Base-by-base conservation (phyloP, 768 basidiomycete species). In the Termitomyces sp. region DNA sequence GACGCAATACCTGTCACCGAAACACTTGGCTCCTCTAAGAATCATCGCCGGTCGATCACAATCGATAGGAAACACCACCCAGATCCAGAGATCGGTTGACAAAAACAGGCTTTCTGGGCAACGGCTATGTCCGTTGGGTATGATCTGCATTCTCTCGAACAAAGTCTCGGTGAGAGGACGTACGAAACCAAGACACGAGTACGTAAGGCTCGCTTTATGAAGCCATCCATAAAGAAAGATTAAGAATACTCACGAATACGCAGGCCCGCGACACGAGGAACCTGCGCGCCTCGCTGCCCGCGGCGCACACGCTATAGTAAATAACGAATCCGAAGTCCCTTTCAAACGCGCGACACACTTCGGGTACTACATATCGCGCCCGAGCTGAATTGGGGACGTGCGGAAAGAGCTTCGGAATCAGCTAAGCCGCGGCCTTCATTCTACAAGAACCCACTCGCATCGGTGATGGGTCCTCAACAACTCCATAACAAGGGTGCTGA, bases 121-220 rank as follows among this genome's bases (percentile, higher is more conserved):
- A 72, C 74, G 2, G 76, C 83, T 2, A 71, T 73, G 0, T 72
- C 73, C 3, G 71, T 83, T 10, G 81, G 83, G 0, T 76, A 83
- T 37, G 77, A 86, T 62, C 63, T 84, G 17, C 66, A 69, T 39
- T 64, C 63, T 25, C 63, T 85, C 25, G 79, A 80, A 60, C 69
- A 76, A 52, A 77, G 77, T 0, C 61, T 86, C 11, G 81, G 78
- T 0, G 73, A 71, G 46, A 79, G 76, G 63, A 72, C 72, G 2
- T 85, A 84, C 61, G 78, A 84, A 61, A 87, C 85, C 0, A 84
- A 84, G 67, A 86, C 84, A 8, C 70, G 77, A 82, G 82, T 80
- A 35, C 35, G 69, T 63, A 17, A 5, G 0, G 3, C 16, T 12
- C 25, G 28, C 4, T 6, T 30, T 7, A 6, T 45, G 4, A 39